Evolutionary conservation across 1,284 basidiomycete genomes (phyloP).

Genomic region (Ceratobasidium sp.): DNA sequence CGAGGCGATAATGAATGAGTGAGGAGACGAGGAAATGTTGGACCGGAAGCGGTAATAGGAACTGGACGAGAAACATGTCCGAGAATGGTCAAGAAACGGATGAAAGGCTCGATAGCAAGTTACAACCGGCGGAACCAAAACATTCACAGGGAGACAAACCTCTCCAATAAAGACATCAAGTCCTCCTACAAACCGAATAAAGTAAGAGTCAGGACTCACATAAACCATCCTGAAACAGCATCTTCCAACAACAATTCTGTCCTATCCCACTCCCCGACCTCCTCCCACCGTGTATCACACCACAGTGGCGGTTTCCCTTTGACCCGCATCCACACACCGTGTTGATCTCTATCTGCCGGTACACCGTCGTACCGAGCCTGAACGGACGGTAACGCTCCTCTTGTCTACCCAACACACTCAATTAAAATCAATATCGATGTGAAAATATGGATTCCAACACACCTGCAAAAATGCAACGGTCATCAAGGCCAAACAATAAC

Average conservation of each 20-base stretch:
- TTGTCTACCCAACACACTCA: conserved; percentile 51
- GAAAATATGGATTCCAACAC: conserved; percentile 41
- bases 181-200: neutral
- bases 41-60: too few species aligned
- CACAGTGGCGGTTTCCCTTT: conserved; percentile 48
- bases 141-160: conserved; percentile 54
- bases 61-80: too few species aligned
- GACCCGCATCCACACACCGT: conserved; percentile 56
- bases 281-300: conserved; percentile 58
- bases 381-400: conserved; percentile 62
- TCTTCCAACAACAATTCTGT: conserved; percentile 50
- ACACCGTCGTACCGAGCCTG: conserved; percentile 56
- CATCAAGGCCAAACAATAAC: conserved; percentile 69
- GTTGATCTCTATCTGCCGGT: conserved; percentile 44
- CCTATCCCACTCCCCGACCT: conserved; percentile 49
- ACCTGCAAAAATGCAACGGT: conserved; percentile 67
- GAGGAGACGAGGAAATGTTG: neutral
- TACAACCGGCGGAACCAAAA: conserved; percentile 57
- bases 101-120: conserved; percentile 55
- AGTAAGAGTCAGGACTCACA: conserved; percentile 54
- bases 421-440: conserved; percentile 3
- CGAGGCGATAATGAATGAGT: too few species aligned
- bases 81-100: too few species aligned
- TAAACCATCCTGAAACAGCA: conserved; percentile 60
- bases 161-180: conserved; percentile 59